Evolutionary conservation across 1,139 yeast genomes (phyloP), one percentile per base, ranked within the genome.

Genomic region (Diutina mesorugosa): DNA sequence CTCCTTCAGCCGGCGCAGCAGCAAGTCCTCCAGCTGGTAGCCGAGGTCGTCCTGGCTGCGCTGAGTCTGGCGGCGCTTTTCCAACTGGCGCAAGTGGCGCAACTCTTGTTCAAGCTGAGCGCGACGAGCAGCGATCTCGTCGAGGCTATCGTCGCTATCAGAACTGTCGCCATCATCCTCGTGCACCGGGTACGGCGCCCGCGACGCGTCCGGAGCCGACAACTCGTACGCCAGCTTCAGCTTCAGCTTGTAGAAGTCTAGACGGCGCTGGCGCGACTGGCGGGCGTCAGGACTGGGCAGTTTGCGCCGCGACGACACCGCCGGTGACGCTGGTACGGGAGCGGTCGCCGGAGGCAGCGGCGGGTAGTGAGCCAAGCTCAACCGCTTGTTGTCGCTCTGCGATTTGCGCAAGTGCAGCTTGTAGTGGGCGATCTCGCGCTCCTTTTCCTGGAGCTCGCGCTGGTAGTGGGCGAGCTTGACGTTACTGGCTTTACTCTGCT

Each of bases 11-110:
- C 64, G 65, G 55, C 76, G 71, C 54, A 74, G 69, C 26, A 63
- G 56, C 45, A 72, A 59, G 52, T 72, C 79, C 59, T 74, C 79
- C 57, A 76, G 71, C n/a, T 68, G 58, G 57, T 69, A 73, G n/a
- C 67, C 63, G 12, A 73, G 68, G 53, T 72, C 73, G n/a, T 55
- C 57, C 59, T 45, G 57, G 59, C 8, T 30, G 32, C 16, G 16
- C 32, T n/a, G 35, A 8, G 6, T 56, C 56, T 55, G 50, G 21
- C 53, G 63, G 6, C 68, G 57, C 57, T 66, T 67, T 60, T 74
- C 77, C 59, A 75, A 64, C 55, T 71, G 69, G 58, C 69, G 73
- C 60, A 76, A 67, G 51, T 70, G 72, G 56, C 70, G 70, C 52
- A 75, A 65, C 60, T 74, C 79, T 61, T 69, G 59, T 61, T 76